These are phyloP conservation scores for Colletotrichum ledebouriae DNA, from an alignment of 2,329 filamentous ascomycete species.

Conservation along the genomic window DNA sequence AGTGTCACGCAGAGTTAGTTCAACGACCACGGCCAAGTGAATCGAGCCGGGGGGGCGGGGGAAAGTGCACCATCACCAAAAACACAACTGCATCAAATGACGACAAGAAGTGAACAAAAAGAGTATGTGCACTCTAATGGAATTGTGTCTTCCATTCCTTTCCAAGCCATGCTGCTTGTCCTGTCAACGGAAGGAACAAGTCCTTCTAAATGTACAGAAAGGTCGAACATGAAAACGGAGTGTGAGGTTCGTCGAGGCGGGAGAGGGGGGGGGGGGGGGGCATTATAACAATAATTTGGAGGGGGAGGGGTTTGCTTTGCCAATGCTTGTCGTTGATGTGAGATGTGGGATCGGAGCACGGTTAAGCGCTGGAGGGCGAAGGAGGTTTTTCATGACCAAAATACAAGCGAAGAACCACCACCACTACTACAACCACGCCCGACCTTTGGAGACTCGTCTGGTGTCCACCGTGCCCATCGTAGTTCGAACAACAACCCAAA, in stretches of 20 bases:
- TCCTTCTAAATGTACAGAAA: slow-evolving; percentile 43
- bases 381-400: slow-evolving; percentile 29
- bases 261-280: slow-evolving; percentile 12
- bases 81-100: not conserved
- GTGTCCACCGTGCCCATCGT: slow-evolving; percentile 11
- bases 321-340: slow-evolving; percentile 32
- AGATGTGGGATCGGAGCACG: slow-evolving; percentile 36
- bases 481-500: slow-evolving; percentile 23
- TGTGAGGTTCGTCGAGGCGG: slow-evolving; percentile 15
- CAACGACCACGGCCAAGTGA: no score
- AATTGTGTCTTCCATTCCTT: slow-evolving; percentile 43
- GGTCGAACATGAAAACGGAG: slow-evolving; percentile 33
- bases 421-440: slow-evolving; percentile 9
- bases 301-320: slow-evolving; percentile 32
- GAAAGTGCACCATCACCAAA: not conserved
- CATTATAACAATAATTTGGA: slow-evolving; percentile 44
- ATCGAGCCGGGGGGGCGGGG: no score
- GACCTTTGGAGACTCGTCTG: slow-evolving; percentile 22
- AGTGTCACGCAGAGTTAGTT: slow-evolving; percentile 1
- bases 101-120: not conserved
- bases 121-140: slow-evolving; percentile 42
- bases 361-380: slow-evolving; percentile 1
- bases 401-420: slow-evolving; percentile 28
- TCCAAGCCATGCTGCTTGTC: slow-evolving; percentile 42
- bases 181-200: slow-evolving; percentile 34